A percentile compares a stretch with the other conserved stretches of the same genome.
Conservation (phyloP, 1,284 basidiomycete species). For the Melampsora americana region DNA sequence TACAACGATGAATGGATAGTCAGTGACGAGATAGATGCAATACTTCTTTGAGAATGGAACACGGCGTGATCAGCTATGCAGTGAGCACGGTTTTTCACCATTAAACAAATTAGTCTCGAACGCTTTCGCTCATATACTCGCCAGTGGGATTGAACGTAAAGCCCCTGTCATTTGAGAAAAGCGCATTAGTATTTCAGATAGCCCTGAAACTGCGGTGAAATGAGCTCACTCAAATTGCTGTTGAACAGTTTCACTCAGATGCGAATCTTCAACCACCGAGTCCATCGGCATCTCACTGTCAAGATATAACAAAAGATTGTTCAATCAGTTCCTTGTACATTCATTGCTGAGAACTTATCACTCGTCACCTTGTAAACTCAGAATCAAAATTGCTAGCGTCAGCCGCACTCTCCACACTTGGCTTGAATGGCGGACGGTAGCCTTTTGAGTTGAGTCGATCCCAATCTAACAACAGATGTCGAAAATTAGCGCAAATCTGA, state of each 20-base stretch:
- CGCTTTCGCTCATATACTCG: slow-evolving; percentile 45
- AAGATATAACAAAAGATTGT: background rate
- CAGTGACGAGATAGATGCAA: background rate
- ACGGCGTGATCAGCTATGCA: background rate
- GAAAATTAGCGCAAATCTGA: background rate
- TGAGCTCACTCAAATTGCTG: slow-evolving; percentile 74
- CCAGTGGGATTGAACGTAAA: slow-evolving; percentile 43
- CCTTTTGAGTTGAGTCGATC: slow-evolving; percentile 44
- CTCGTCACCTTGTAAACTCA: slow-evolving; percentile 37
- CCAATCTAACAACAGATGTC: slow-evolving; percentile 25
- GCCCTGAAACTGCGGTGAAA: slow-evolving; percentile 58
- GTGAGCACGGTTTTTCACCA: background rate
- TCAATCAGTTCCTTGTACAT: too few relatives aligned
- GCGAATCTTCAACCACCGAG: slow-evolving; percentile 76
- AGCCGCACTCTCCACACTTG: slow-evolving; percentile 48
- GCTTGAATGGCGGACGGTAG: slow-evolving; percentile 44
- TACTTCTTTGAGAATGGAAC: background rate
- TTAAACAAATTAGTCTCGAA: slow-evolving; percentile 25
- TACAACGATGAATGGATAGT: background rate
- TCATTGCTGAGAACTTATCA: too few relatives aligned
- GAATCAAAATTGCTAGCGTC: slow-evolving; percentile 48
- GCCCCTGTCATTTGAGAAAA: slow-evolving; percentile 19
- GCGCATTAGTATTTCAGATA: slow-evolving; percentile 5
- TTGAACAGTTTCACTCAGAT: slow-evolving; percentile 76
- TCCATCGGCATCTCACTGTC: slow-evolving; percentile 68